phyloP scores from a whole-genome alignment of 139 green algal genomes.

The Microglena sp. region DNA sequence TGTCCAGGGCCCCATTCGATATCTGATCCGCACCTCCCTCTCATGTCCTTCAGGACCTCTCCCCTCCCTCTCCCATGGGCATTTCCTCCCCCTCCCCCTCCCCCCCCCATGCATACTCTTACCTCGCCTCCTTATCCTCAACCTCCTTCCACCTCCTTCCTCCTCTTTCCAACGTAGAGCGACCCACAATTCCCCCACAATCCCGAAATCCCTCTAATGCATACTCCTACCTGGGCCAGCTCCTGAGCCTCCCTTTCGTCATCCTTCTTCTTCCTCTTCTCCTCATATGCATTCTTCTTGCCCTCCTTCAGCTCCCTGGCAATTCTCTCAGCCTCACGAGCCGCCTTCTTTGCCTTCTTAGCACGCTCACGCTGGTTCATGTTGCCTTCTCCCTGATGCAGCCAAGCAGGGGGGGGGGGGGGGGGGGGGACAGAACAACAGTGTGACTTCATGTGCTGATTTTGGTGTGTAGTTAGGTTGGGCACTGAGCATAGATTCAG shows the following conservation, averaged over 20 bases:
- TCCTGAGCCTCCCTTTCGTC: conserved; percentile 57
- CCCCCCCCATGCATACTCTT: not conserved
- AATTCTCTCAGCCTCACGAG: conserved; percentile 13
- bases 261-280: conserved; percentile 36
- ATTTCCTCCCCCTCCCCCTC: not conserved
- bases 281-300: conserved; percentile 49
- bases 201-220: not conserved
- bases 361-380: not conserved
- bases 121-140: not conserved
- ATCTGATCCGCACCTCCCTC: not conserved
- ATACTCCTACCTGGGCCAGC: conserved; percentile 37
- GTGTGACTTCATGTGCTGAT: too few relatives aligned
- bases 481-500: not conserved
- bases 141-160: not conserved
- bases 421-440: not conserved
- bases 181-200: not conserved
- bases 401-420: too few relatives aligned
- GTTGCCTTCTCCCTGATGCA: not conserved
- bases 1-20: not conserved
- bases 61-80: too few relatives aligned
- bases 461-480: too few relatives aligned
- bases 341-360: conserved; percentile 9
- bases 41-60: not conserved
- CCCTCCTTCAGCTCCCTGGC: not conserved
- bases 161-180: not conserved